Evolutionary conservation across 306 rosid genomes (phyloP).

Genomic region (Prinsepia uniflora): DNA sequence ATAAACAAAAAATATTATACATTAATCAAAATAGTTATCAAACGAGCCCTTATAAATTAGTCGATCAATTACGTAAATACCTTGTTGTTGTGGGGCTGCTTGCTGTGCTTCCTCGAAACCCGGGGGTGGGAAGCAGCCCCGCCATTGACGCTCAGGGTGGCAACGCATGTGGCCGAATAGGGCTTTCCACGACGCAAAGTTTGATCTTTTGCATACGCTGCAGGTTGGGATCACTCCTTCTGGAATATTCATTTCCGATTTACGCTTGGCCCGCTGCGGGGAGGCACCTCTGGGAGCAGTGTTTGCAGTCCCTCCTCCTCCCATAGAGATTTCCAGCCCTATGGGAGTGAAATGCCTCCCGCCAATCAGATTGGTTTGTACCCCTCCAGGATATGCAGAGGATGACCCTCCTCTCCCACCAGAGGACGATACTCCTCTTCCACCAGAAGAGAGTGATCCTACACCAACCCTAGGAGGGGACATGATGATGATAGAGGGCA

Average conservation of each 20-base stretch:
- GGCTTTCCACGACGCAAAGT: conserved; percentile 26
- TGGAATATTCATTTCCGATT: not conserved
- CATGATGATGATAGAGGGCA: not conserved
- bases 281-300: not conserved
- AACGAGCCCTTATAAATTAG: not conserved
- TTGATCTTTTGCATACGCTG: not conserved
- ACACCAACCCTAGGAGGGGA: not conserved
- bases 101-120: conserved; percentile 3
- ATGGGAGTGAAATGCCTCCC: not conserved
- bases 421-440: not conserved
- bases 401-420: not conserved
- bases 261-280: not conserved
- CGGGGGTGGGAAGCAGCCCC: conserved; percentile 30
- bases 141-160: conserved; percentile 29
- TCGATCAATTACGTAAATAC: not conserved
- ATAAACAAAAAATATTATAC: not conserved
- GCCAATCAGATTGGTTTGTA: not conserved
- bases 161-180: conserved; percentile 34
- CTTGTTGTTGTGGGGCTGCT: not conserved
- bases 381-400: too few relatives aligned
- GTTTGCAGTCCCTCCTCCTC: not conserved
- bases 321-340: not conserved
- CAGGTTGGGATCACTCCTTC: conserved; percentile 9
- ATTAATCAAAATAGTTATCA: not conserved
- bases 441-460: not conserved